Percentiles rank a stretch among this genome's conserved stretches.
Evolutionary conservation across 2,329 filamentous ascomycete species (phyloP).

Genomic region (Colletotrichum godetiae): DNA sequence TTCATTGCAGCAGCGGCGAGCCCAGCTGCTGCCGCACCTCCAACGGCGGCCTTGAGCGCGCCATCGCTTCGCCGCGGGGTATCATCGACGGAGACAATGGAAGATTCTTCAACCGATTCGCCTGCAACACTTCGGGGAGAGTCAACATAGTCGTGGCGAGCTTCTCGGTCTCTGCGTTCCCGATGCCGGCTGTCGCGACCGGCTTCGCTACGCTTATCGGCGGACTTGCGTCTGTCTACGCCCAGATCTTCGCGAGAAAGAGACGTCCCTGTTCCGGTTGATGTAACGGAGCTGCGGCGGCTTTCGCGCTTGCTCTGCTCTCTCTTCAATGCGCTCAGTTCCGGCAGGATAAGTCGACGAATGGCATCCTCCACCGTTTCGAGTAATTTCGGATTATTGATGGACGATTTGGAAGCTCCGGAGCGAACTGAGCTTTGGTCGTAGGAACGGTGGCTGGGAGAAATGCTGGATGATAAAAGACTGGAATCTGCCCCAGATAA

Average conservation of each 20-base stretch:
- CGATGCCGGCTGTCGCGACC: conserved; percentile 60
- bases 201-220: conserved; percentile 63
- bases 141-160: conserved; percentile 65
- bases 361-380: conserved; percentile 96
- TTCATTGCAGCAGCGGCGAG: conserved; percentile 50
- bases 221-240: conserved; percentile 70
- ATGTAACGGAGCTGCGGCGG: conserved; percentile 72
- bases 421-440: conserved; percentile 66
- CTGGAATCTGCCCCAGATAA: conserved; percentile 66
- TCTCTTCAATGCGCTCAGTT: conserved; percentile 90
- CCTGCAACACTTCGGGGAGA: conserved; percentile 61
- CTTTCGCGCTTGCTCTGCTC: conserved; percentile 85
- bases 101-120: conserved; percentile 56
- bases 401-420: conserved; percentile 72
- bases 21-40: conserved; percentile 55
- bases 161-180: conserved; percentile 58
- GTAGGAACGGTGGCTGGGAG: conserved; percentile 65
- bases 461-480: conserved; percentile 63
- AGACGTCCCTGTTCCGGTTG: conserved; percentile 61
- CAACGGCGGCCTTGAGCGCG: conserved; percentile 56
- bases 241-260: conserved; percentile 67
- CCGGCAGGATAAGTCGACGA: conserved; percentile 87
- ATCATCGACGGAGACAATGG: conserved; percentile 51
- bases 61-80: conserved; percentile 59
- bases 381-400: conserved; percentile 91